phyloP scores from a whole-genome alignment of 2,329 filamentous ascomycete genomes.

The Capronia epimyces region DNA sequence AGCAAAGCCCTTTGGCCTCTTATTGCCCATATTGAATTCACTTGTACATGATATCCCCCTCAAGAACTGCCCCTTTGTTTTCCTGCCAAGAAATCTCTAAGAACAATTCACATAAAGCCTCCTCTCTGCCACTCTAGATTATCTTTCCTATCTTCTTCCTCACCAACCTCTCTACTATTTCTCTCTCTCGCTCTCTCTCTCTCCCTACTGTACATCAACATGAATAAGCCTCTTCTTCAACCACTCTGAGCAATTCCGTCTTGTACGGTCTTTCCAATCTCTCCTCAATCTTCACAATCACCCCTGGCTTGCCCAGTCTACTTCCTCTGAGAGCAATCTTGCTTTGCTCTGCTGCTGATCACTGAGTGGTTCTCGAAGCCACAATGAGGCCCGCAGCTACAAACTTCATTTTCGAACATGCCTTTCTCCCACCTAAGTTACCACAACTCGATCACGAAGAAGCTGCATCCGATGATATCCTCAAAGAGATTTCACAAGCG shows the following conservation, averaged over 20 bases:
- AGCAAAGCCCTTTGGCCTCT: background rate
- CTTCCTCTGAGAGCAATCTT: background rate
- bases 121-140: too few species aligned
- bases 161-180: background rate
- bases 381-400: slow-evolving; percentile 5
- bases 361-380: background rate
- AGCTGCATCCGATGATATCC: slow-evolving; percentile 8
- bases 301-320: too few species aligned
- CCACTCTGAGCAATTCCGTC: background rate
- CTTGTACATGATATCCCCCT: too few species aligned
- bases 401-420: slow-evolving; percentile 42
- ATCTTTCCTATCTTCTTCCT: background rate
- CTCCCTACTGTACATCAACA: background rate
- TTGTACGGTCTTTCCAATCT: background rate
- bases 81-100: background rate
- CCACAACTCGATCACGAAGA: slow-evolving; percentile 39
- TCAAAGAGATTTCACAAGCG: slow-evolving; percentile 9
- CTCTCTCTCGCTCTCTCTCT: background rate
- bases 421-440: slow-evolving; percentile 47
- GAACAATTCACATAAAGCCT: background rate
- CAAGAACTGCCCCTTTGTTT: background rate
- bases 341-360: slow-evolving; percentile 1
- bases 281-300: background rate
- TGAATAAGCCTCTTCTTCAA: background rate
- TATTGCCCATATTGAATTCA: background rate